Conservation (phyloP, 1,284 basidiomycete species). For the Marasmius sp. region DNA sequence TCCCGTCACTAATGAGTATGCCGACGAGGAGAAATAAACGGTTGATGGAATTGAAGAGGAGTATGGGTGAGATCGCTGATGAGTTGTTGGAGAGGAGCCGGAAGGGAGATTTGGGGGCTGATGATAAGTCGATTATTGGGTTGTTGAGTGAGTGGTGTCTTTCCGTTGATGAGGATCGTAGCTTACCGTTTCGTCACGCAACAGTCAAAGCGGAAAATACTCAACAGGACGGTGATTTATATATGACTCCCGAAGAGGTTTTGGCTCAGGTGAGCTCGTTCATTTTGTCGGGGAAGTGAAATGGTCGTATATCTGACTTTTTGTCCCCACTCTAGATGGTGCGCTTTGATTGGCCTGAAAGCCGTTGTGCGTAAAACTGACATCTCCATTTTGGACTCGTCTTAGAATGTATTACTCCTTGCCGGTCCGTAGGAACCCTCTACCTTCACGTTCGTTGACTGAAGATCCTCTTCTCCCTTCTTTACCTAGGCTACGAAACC, state of each 20-base stretch:
- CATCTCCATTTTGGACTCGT: background rate
- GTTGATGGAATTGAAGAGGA: constrained; percentile 26
- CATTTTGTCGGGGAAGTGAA: constrained; percentile 19
- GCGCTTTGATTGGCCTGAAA: background rate
- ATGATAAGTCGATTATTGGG: constrained; percentile 38
- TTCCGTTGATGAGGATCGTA: background rate
- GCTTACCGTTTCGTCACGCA: background rate
- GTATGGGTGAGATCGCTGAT: constrained; percentile 33
- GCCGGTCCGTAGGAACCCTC: constrained; percentile 24
- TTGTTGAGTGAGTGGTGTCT: constrained; percentile 32
- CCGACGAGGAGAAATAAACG: constrained; percentile 28
- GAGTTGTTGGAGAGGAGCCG: constrained; percentile 31
- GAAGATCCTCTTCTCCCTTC: background rate
- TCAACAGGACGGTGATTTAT: constrained; percentile 30
- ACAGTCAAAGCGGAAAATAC: constrained; percentile 52
- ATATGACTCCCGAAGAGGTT: constrained; percentile 67
- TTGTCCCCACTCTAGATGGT: background rate
- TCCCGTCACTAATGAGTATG: constrained; percentile 33
- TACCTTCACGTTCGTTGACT: background rate
- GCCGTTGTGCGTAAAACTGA: background rate
- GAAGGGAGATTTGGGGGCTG: constrained; percentile 23
- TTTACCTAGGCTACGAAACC: constrained; percentile 30
- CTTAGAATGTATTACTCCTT: constrained; percentile 28
- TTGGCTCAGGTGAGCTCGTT: constrained; percentile 42
- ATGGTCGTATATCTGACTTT: background rate